A percentile compares a stretch with the other conserved stretches of the same genome.
These are phyloP conservation scores for Leccinum fibrillosum DNA, from an alignment of 768 basidiomycete species.

Conservation along the genomic window DNA sequence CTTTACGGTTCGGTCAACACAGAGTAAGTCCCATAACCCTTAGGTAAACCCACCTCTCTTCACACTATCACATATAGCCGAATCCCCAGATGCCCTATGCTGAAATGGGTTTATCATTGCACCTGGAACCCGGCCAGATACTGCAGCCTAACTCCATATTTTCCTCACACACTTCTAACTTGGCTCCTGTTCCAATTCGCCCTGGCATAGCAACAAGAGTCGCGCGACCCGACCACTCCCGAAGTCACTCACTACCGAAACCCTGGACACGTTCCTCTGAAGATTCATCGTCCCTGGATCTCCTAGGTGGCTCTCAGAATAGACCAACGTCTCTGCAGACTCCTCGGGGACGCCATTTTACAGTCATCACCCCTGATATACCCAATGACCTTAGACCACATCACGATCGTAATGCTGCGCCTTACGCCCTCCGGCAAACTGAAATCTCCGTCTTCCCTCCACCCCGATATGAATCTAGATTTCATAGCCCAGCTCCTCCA, in stretches of 20 bases:
- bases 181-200: conserved; percentile 2
- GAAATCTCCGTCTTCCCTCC: conserved; percentile 21
- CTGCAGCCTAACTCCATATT: conserved; percentile 37
- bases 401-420: conserved; percentile 8
- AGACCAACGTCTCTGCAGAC: conserved; percentile 4
- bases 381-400: conserved; percentile 5
- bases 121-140: conserved; percentile 55
- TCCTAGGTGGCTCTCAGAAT: conserved; percentile 1
- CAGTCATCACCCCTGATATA: conserved; percentile 8
- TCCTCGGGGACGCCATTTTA: conserved; percentile 15
- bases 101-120: conserved; percentile 41
- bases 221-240: conserved; percentile 8
- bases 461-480: conserved; percentile 17
- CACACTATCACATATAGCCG: conserved; percentile 12
- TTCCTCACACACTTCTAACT: not conserved
- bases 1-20: conserved; percentile 8
- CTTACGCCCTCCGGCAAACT: conserved; percentile 13
- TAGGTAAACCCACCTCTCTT: conserved; percentile 2
- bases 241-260: conserved; percentile 14
- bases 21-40: conserved; percentile 16
- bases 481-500: conserved; percentile 4
- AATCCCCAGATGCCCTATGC: not conserved
- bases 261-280: not conserved
- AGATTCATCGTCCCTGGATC: not conserved
- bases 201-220: not conserved